Base-by-base conservation (phyloP, 2,329 filamentous ascomycete genomes). In the Aspergillus fructus region DNA sequence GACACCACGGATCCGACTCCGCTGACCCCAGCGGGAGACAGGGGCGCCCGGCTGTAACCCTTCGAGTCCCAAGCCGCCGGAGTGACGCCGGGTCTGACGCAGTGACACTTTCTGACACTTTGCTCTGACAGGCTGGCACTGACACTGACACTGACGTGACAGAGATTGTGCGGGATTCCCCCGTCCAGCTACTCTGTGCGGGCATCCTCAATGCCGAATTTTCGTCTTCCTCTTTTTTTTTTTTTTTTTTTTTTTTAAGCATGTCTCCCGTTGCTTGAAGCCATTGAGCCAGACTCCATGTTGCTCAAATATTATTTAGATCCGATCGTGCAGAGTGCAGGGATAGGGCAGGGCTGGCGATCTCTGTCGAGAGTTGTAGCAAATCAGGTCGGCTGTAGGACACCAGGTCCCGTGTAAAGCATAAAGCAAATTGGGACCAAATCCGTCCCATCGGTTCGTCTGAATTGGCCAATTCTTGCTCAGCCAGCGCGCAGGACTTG, bases 321-420 rank as follows among this genome's bases (percentile, higher is more conserved):
- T 42, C 42, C 49, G 58, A 59, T 58, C 59, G 47, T 62, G 58
- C 51, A 59, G 54, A 39, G 46, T 51, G 43, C 55, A 58, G 55
- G 55, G 55, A 58, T 58, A 42, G 47, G 46, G 49, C 27, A 51
- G 55, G 37, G 45, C 42, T 43, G 60, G 45, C 43, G 60, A 62
- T 62, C 60, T 41, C 42, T 58, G 45, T 58, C 47, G 54, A 53
- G 27, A 52, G 49, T 39, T 30, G 33, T 48, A 53, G 48, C 42
- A 45, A 49, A 45, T 45, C 8, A 49, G 12, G 37, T n/a, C 12
- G 37, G 24, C 30, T 46, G 15, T 46, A 21, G 33, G 21, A 40
- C 33, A 43, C 19, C 33, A 27, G 30, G 30, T 53, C 33, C 51
- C 27, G 41, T 24, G 41, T n/a, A 19, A 42, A 33, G 19, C 27